Evolutionary conservation across 108 stramenopile species (phyloP), one percentile per base, ranked within the genome.

Genomic region (Epipyxis sp.): DNA sequence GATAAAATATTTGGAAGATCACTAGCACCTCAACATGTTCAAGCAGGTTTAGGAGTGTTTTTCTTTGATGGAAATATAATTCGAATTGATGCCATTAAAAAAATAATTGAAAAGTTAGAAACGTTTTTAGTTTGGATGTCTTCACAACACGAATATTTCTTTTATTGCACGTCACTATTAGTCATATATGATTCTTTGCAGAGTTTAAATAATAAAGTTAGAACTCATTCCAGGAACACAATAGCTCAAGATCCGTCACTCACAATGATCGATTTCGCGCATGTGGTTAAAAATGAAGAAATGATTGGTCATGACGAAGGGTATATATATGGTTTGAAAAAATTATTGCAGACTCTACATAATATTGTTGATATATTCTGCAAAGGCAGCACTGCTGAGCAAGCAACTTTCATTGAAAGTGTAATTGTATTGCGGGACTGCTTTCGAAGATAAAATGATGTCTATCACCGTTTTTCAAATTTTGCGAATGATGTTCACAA

Each of bases 201-300:
- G 20, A 65, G 61, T 37, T 32, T 6, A 32, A 29, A 3, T 65
- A 65, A 3, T 37, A 29, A 3, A 3, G 34, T 6, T 37, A 65
- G 10, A 13, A 37, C 34, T 65, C 6, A 25, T 35, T 16, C 35
- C 34, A 29, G 30, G 3, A 65, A 25, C 34, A 37, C 27, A 13
- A 6, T 32, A 13, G 25, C 10, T 25, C 34, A 25, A 37, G 10
- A 37, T 65, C 34, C 30, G 6, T 32, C 30, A 37, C 30, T 65
- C 30, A 65, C 20, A 6, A 65, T 65, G 61, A 65, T 65, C 25
- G 61, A 65, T 32, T 65, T 65, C 25, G 61, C 61, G 20, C 61
- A 65, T 65, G 61, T 65, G 34, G 61, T 65, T 32, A 65, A 65
- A 29, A 65, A 65, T 32, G 61, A 25, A 65, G 61, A 25, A 35